These are phyloP conservation scores for Pichia sp. DNA, from an alignment of 1,139 yeast species.

Conservation along the genomic window DNA sequence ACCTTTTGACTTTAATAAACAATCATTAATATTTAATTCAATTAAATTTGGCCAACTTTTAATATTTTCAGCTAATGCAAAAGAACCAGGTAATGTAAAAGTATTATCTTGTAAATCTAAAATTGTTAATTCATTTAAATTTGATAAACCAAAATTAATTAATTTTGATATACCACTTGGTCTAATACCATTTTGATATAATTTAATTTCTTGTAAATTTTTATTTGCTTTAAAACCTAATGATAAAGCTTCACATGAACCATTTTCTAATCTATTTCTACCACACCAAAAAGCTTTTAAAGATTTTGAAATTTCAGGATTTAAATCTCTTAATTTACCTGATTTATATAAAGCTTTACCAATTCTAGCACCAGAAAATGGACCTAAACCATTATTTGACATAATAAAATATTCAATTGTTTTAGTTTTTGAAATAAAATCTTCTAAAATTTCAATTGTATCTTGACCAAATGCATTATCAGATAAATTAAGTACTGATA, in stretches of 20 bases:
- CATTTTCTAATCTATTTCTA: conserved; percentile 92
- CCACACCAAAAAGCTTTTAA: conserved; percentile 89
- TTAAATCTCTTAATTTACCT: conserved; percentile 33
- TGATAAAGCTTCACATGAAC: conserved; percentile 75
- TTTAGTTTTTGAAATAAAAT: conserved; percentile 65
- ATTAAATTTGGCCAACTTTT: conserved; percentile 48
- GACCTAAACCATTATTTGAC: conserved; percentile 96
- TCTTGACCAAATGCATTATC: conserved; percentile 97
- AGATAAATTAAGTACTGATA: conserved; percentile 73
- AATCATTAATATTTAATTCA: conserved; percentile 85
- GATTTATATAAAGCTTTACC: conserved; percentile 77
- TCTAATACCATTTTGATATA: conserved; percentile 95
- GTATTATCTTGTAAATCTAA: conserved; percentile 95
- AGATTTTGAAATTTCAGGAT: conserved; percentile 30
- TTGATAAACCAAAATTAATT: conserved; percentile 63
- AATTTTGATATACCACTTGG: conserved; percentile 83
- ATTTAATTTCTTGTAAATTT: conserved; percentile 58
- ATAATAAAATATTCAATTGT: conserved; percentile 80
- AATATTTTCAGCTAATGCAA: conserved; percentile 58
- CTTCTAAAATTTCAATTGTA: conserved; percentile 84
- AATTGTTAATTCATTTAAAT: conserved; percentile 53
- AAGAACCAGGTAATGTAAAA: conserved; percentile 77
- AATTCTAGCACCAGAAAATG: conserved; percentile 91
- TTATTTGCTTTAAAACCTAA: conserved; percentile 72
- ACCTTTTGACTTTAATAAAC: conserved; percentile 77